A percentile compares a stretch with the other conserved stretches of the same genome.
Evolutionary conservation across 495 filamentous ascomycete species (phyloP).

Genomic region (Gamarada debralockiae): DNA sequence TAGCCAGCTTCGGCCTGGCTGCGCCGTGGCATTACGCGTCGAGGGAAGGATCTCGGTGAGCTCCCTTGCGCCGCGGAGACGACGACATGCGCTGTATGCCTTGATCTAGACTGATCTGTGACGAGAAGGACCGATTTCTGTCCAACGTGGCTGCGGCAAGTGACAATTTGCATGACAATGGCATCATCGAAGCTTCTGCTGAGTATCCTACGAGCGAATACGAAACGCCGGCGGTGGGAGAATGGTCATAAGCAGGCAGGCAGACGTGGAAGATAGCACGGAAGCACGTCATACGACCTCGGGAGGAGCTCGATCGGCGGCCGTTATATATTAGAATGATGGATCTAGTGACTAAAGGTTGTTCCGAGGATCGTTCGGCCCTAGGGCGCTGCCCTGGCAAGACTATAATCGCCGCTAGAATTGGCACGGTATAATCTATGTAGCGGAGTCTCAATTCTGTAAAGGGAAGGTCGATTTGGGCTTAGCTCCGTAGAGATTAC

Average conservation of each 20-base stretch:
- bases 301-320: too few species aligned
- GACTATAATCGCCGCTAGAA: too few species aligned
- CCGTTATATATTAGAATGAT: too few species aligned
- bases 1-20: slow-evolving; percentile 14
- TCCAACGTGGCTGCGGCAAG: slow-evolving; percentile 7
- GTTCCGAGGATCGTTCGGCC: too few species aligned
- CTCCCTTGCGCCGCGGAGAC: background rate
- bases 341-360: too few species aligned
- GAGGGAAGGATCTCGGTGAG: slow-evolving; percentile 7
- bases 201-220: slow-evolving; percentile 21
- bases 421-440: too few species aligned
- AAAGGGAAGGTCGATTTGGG: too few species aligned
- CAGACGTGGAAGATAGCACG: too few species aligned
- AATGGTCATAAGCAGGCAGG: slow-evolving; percentile 3
- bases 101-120: slow-evolving; percentile 16
- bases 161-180: slow-evolving; percentile 2
- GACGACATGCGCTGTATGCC: slow-evolving; percentile 6
- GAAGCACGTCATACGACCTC: too few species aligned
- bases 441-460: too few species aligned
- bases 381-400: too few species aligned
- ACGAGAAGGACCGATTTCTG: slow-evolving; percentile 17
- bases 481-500: too few species aligned
- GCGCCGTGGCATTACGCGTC: slow-evolving; percentile 16
- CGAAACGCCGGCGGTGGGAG: slow-evolving; percentile 16
- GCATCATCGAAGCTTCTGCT: slow-evolving; percentile 18